Base-by-base conservation (phyloP, 2,329 filamentous ascomycete species). In the Colletotrichum zoysiae region DNA sequence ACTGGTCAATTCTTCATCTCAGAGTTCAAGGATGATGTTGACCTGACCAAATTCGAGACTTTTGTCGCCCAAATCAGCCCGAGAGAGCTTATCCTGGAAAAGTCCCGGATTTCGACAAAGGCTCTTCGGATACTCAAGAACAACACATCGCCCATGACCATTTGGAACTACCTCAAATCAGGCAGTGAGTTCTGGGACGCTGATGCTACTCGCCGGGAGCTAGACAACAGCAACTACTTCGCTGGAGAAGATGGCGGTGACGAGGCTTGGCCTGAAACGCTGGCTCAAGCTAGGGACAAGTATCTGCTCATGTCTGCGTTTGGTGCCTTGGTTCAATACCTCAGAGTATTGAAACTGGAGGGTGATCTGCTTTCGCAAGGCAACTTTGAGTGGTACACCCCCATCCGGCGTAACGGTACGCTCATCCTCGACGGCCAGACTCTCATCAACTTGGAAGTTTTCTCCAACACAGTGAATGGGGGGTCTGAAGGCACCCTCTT, bases 21-120 rank as follows among this genome's bases (percentile, higher is more conserved):
- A 1, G 91, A 97, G 74, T 98, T 98, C 75, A 87, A 93, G 6
- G 96, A 99, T 77, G 96, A 99, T 79, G 89, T 91, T 5, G 95
- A 98, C 77, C 88, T 98, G 82, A 99, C 96, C 70, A 97, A 95
- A 78, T 98, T 99, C 76, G 96, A 99, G 84, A 99, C 96, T 0
- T 93, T 99, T 74, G 91, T 99, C 48, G 96, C 96, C 20, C 96
- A 99, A 80, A 97, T 91, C 20, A 89, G 92, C 26, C 96, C 96
- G 0, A 92, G 94, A 61, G 96, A 99, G 81, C 84, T 99, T 56
- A 84, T 99, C 0, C 84, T 99, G 0, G 96, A 99, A 79, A 98
- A 97, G 81, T 93, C 91, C 0, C 91, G 87, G 38, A 86, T 98
- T 40, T 98, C 95, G 0, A 90, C 92, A n/a, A 97, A 96, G 79